Percentiles rank a stretch among this genome's conserved stretches.
These are phyloP conservation scores for Cryptococcus floricola DNA, from an alignment of 1,284 basidiomycete genomes.

Conservation along the genomic window DNA sequence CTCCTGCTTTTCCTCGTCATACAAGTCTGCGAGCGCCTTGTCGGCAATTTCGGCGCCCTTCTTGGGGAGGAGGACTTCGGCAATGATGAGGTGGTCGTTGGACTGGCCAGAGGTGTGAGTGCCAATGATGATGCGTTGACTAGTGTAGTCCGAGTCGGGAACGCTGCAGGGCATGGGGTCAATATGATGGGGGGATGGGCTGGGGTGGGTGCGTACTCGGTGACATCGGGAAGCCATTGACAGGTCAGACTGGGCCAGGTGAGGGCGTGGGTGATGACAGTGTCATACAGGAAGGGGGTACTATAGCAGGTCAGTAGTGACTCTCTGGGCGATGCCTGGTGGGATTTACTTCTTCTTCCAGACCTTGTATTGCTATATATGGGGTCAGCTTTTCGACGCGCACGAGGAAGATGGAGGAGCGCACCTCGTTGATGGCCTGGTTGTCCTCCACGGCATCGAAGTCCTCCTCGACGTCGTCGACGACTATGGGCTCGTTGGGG, in stretches of 20 bases:
- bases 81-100: constrained; percentile 95
- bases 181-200: neutral
- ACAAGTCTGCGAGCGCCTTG: constrained; percentile 69
- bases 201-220: constrained; percentile 56
- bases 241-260: constrained; percentile 98
- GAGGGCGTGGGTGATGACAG: constrained; percentile 94
- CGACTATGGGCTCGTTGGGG: constrained; percentile 37
- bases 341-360: constrained; percentile 71
- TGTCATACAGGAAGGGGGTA: constrained; percentile 93
- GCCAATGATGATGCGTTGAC: constrained; percentile 89
- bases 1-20: constrained; percentile 91
- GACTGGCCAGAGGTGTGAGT: constrained; percentile 96
- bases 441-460: constrained; percentile 59
- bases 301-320: constrained; percentile 13
- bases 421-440: constrained; percentile 86
- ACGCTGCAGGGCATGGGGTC: constrained; percentile 48
- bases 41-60: constrained; percentile 54
- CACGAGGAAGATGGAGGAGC: constrained; percentile 25
- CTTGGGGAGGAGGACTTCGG: constrained; percentile 87
- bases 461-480: constrained; percentile 67
- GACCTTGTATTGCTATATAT: constrained; percentile 53
- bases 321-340: neutral
- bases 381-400: neutral
- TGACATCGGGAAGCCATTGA: constrained; percentile 98
- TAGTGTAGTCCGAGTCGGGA: constrained; percentile 82